Base-by-base conservation (phyloP, 2,329 filamentous ascomycete species). In the Trichoderma sp. region DNA sequence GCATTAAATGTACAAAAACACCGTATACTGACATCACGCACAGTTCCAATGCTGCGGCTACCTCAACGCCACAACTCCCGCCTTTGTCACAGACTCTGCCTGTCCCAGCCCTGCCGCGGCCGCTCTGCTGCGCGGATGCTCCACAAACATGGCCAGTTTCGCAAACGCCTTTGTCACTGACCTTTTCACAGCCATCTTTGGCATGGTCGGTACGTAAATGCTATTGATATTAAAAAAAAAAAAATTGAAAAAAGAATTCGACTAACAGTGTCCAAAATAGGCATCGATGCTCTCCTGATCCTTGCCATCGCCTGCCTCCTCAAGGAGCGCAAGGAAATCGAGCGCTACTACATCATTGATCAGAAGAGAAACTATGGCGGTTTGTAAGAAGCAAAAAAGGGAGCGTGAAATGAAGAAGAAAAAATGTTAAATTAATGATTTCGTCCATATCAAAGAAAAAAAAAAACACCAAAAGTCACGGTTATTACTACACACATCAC, bases 1-100 rank as follows among this genome's bases (percentile, higher is more conserved):
- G n/a, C 16, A 54, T 54, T 8, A 54, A 52, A 16, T 16, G 3
- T 54, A 6, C 5, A 2, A 16, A 28, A 28, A n/a, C 3, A 0
- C 2, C 5, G 5, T 16, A 18, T 21, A 34, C 6, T 4, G 6
- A 28, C 56, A 26, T 34, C 26, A 26, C 26, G 5, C n/a, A 13
- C 21, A 93, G 89, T 94, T 95, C 77, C 78, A 87, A 74, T 96
- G 92, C 86, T 96, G 92, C 74, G 92, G 92, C 71, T 96, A 92
- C 81, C 81, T 87, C 73, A 93, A 94, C 81, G 88, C 86, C 78
- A 90, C 89, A 5, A 85, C 87, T 14, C 90, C 91, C 13, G 88
- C 89, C 63, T 95, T 94, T 77, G 83, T 93, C 71, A 88, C 86
- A 68, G 90, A 94, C 74, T 72, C 78, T 6, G 87, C 85, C 1